Evolutionary conservation across 371 early-diverging fungal genomes (phyloP).

Genomic region (Mortierella sp.): DNA sequence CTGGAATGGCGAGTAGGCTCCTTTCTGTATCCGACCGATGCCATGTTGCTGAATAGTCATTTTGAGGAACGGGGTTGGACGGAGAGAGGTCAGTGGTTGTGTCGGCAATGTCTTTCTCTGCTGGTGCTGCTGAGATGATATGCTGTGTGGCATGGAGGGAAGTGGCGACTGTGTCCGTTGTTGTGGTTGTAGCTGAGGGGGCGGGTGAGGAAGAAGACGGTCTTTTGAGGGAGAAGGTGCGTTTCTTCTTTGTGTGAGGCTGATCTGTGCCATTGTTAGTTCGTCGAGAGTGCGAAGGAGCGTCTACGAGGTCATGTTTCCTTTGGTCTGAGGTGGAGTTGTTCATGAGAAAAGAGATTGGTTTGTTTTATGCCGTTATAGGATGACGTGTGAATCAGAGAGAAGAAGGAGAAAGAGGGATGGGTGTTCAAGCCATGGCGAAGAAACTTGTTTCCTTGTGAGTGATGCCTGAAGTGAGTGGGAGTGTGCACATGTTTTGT

Average conservation of each 20-base stretch:
- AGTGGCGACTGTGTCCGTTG: not conserved
- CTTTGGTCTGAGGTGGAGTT: constrained; percentile 12
- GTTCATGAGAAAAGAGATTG: constrained; percentile 9
- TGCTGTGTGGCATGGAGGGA: not conserved
- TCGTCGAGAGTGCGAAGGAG: not conserved
- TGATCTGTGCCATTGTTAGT: constrained; percentile 1
- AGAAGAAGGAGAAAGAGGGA: not conserved
- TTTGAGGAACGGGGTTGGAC: constrained; percentile 4
- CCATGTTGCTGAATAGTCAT: constrained; percentile 8
- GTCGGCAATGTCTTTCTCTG: not conserved
- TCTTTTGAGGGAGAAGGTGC: constrained; percentile 34
- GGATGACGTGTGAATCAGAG: not conserved
- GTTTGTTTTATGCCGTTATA: not conserved
- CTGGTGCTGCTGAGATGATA: not conserved
- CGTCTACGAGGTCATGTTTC: constrained; percentile 35
- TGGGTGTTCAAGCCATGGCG: not conserved
- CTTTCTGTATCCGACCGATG: not conserved
- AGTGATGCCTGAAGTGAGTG: not conserved
- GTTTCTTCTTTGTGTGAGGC: constrained; percentile 24
- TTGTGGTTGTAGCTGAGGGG: not conserved
- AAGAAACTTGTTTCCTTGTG: not conserved
- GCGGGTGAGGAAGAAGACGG: constrained; percentile 16
- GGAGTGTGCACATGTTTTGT: not conserved
- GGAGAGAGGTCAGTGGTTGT: not conserved
- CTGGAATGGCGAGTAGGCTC: constrained; percentile 16